Percentiles rank a stretch among this genome's conserved stretches.
Conservation (phyloP, 148 eudicot genomes). For the Talinum fruticosum region DNA sequence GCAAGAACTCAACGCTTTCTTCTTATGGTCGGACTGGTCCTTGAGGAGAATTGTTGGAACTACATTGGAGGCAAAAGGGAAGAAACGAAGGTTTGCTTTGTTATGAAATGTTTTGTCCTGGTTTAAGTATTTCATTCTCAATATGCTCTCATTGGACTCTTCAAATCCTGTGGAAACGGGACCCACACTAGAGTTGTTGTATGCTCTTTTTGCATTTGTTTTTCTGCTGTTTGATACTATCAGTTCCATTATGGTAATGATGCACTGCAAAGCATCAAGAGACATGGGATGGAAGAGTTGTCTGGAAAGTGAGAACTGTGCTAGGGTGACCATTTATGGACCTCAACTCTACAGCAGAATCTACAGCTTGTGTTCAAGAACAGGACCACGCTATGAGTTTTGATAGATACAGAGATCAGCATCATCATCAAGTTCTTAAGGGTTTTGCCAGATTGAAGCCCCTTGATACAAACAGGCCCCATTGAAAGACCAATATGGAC, state of each 20-base stretch:
- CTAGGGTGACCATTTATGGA: not conserved
- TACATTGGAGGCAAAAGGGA: not conserved
- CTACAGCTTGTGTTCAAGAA: not conserved
- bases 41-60: not conserved
- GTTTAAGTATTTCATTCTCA: not conserved
- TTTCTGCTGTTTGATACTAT: not conserved
- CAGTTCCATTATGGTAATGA: not conserved
- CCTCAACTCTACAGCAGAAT: not conserved
- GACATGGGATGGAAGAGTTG: not conserved
- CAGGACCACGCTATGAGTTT: not conserved
- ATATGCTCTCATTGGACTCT: not conserved
- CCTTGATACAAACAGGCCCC: not conserved
- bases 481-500: not conserved
- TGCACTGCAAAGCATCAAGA: conserved; percentile 3
- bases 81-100: not conserved
- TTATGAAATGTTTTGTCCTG: not conserved
- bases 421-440: not conserved
- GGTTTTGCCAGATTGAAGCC: not conserved
- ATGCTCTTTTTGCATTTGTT: not conserved
- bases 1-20: no score
- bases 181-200: no score
- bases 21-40: not conserved
- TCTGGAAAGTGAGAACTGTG: not conserved
- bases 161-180: no score
- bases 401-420: not conserved